phyloP scores from a whole-genome alignment of 164 flowering plant species.

The Berberis vulgaris region DNA sequence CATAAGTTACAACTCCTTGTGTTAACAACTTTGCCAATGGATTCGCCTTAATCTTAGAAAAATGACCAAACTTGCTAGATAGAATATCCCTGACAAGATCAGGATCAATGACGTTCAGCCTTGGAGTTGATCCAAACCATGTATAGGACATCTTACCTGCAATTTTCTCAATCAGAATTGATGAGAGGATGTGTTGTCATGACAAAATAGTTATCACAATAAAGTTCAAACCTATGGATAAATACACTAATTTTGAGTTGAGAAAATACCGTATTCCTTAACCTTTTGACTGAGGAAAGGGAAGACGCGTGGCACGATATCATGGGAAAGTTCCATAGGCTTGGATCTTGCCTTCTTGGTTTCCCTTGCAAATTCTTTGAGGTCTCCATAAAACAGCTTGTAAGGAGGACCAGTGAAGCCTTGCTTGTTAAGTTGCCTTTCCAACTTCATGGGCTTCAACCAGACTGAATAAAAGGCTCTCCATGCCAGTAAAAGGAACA shows the following conservation, averaged over 20 bases:
- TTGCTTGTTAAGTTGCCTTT: conserved; percentile 23
- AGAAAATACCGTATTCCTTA: conserved; percentile 24
- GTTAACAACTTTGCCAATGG: conserved; percentile 7
- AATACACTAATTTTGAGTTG: no score
- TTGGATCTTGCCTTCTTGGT: conserved; percentile 14
- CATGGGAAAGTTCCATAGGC: conserved; percentile 25
- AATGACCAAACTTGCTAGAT: conserved; percentile 7
- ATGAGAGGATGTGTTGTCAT: neutral
- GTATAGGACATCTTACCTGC: conserved; percentile 9
- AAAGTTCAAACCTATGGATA: neutral
- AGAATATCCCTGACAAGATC: conserved; percentile 6
- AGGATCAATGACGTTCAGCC: conserved; percentile 6
- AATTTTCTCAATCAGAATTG: neutral
- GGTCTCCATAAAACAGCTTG: conserved; percentile 22
- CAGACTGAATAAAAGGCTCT: conserved; percentile 26
- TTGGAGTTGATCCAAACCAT: conserved; percentile 12
- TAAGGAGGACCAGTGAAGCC: conserved; percentile 28
- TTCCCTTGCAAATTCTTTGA: conserved; percentile 13
- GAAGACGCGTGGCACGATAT: conserved; percentile 18
- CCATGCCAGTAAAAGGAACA: conserved; percentile 17
- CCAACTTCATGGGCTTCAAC: conserved; percentile 31
- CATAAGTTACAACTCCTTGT: conserved; percentile 6
- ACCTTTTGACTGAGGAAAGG: conserved; percentile 16
- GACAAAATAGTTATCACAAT: neutral
- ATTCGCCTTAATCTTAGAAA: neutral